phyloP scores from a whole-genome alignment of 1,139 yeast genomes.

The Hemisphaericaspora xylofermentans region DNA sequence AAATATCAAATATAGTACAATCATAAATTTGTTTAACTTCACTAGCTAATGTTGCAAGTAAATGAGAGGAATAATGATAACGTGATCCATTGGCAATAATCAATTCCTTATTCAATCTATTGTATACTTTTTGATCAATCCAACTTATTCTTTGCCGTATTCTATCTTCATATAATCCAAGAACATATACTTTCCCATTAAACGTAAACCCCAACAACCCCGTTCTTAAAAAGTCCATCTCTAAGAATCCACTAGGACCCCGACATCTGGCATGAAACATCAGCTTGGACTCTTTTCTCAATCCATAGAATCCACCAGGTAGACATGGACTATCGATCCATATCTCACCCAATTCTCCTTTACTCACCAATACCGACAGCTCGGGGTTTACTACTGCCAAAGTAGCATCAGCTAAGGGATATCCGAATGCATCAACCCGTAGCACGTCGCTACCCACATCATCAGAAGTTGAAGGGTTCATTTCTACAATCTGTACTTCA shows the following conservation, averaged over 20 bases:
- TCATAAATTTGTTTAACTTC: slow-evolving; percentile 84
- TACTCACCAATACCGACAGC: slow-evolving; percentile 62
- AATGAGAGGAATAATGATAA: slow-evolving; percentile 84
- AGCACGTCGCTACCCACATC: slow-evolving; percentile 52
- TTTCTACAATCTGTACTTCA: slow-evolving; percentile 66
- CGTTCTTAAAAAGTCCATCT: slow-evolving; percentile 82
- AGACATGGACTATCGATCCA: slow-evolving; percentile 93
- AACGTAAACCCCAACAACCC: slow-evolving; percentile 86
- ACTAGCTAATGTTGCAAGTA: slow-evolving; percentile 76
- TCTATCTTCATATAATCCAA: slow-evolving; percentile 91
- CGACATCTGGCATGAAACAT: slow-evolving; percentile 82
- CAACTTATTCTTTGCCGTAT: slow-evolving; percentile 72
- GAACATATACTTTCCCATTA: slow-evolving; percentile 81
- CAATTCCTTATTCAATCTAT: slow-evolving; percentile 31
- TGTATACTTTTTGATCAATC: slow-evolving; percentile 51
- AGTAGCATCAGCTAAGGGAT: slow-evolving; percentile 91
- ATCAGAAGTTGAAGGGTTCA: slow-evolving; percentile 55
- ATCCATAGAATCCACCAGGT: slow-evolving; percentile 86
- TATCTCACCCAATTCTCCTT: slow-evolving; percentile 89
- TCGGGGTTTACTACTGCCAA: slow-evolving; percentile 95
- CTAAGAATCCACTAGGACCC: slow-evolving; percentile 65
- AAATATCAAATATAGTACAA: slow-evolving; percentile 87
- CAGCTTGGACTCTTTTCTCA: slow-evolving; percentile 62
- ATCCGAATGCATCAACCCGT: slow-evolving; percentile 90
- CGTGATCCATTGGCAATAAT: slow-evolving; percentile 43